These are phyloP conservation scores for Starmerella kuoi DNA, from an alignment of 805 yeast genomes.

Conservation along the genomic window DNA sequence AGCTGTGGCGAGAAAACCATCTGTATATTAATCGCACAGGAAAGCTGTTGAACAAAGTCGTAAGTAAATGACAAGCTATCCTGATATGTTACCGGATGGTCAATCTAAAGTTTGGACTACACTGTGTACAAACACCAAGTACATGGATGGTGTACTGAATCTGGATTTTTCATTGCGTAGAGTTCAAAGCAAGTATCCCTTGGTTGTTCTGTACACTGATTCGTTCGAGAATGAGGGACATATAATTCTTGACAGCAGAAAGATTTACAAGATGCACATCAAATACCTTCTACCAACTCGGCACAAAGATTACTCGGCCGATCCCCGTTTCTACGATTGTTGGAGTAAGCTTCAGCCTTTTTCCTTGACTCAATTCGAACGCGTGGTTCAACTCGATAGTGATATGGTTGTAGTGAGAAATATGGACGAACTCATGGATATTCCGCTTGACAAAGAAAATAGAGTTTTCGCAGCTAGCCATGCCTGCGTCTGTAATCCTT, in stretches of 20 bases:
- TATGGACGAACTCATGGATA: slow-evolving; percentile 48
- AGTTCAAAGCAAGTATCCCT: slow-evolving; percentile 37
- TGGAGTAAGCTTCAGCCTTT: slow-evolving; percentile 53
- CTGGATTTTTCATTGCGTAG: slow-evolving; percentile 37
- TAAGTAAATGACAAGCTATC: too few species aligned
- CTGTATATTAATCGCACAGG: too few species aligned
- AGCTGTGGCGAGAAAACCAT: too few species aligned
- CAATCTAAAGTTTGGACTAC: slow-evolving; percentile 41
- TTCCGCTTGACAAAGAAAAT: slow-evolving; percentile 30
- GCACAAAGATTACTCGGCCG: slow-evolving; percentile 37
- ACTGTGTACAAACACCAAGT: slow-evolving; percentile 40
- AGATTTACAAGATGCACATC: slow-evolving; percentile 34
- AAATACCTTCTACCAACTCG: slow-evolving; percentile 35
- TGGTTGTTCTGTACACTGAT: slow-evolving; percentile 44
- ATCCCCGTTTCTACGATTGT: slow-evolving; percentile 46
- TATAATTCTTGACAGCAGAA: slow-evolving; percentile 30
- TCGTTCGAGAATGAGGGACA: slow-evolving; percentile 36
- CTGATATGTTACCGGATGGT: not conserved
- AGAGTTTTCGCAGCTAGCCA: slow-evolving; percentile 44
- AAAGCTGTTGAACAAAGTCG: too few species aligned
- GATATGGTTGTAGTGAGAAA: slow-evolving; percentile 48
- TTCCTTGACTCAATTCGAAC: slow-evolving; percentile 38
- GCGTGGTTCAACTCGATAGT: slow-evolving; percentile 44
- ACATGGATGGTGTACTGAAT: slow-evolving; percentile 41
- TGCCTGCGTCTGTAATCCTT: slow-evolving; percentile 54